A percentile compares a stretch with the other conserved stretches of the same genome.
Evolutionary conservation across 208 protist species (phyloP).

Genomic region (Trypanosoma melophagium): DNA sequence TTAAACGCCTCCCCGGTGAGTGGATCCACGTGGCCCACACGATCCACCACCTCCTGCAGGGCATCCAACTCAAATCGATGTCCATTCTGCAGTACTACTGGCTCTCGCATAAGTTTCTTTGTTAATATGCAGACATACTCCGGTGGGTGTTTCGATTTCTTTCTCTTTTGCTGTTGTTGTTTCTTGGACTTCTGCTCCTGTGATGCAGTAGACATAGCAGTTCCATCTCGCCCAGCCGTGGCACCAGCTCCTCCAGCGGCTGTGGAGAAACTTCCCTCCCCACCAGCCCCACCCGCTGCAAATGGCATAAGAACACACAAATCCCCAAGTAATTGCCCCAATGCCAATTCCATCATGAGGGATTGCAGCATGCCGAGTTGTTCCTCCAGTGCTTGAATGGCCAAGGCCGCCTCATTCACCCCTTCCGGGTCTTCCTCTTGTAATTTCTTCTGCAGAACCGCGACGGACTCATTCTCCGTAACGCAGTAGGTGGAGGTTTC

Average conservation of each 20-base stretch:
- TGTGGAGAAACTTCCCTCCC: neutral
- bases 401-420: conserved; percentile 43
- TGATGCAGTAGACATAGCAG: conserved; percentile 6
- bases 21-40: conserved; percentile 87
- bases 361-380: conserved; percentile 73
- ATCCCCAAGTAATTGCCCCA: conserved; percentile 73
- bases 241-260: neutral
- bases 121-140: conserved; percentile 83
- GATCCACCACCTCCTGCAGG: conserved; percentile 67
- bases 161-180: conserved; percentile 22
- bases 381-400: conserved; percentile 57
- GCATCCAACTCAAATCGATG: conserved; percentile 82
- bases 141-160: conserved; percentile 59
- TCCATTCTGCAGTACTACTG: conserved; percentile 74
- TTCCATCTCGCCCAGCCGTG: neutral
- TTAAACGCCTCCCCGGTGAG: conserved; percentile 70
- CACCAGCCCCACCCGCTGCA: too few species aligned
- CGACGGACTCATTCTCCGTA: conserved; percentile 56
- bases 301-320: conserved; percentile 32
- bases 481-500: conserved; percentile 70
- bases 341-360: conserved; percentile 68
- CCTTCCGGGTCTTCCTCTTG: conserved; percentile 47
- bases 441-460: conserved; percentile 52
- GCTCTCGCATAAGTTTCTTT: conserved; percentile 87
- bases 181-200: conserved; percentile 24